Evolutionary conservation across 2,329 filamentous ascomycete species (phyloP), one percentile per base, ranked within the genome.

Genomic region (Akanthomyces uredinophilus): DNA sequence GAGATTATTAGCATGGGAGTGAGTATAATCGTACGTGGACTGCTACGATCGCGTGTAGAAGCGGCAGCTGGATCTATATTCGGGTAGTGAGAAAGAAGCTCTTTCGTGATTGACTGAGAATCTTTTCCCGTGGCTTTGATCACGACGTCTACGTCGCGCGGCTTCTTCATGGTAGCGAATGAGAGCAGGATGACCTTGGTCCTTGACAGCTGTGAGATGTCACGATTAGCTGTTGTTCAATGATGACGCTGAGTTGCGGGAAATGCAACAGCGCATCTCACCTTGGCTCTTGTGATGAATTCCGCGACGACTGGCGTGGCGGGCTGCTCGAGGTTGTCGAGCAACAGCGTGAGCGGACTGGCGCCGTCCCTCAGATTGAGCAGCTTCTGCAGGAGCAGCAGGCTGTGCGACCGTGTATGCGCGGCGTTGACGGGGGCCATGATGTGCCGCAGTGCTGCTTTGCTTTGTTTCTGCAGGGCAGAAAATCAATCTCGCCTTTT

Each of bases 251-350:
- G 3, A 2, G n/a, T n/a, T n/a, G n/a, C n/a, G n/a, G n/a, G n/a
- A n/a, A n/a, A n/a, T n/a, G n/a, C n/a, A n/a, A n/a, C n/a, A n/a
- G n/a, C n/a, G n/a, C n/a, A n/a, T n/a, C n/a, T n/a, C n/a, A n/a
- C 91, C 79, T 88, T 90, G 60, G 90, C 91, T 68, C 93, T 83
- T 52, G 81, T 79, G 60, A 90, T 84, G 74, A 94, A 91, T 74
- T 96, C 92, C 20, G 79, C 77, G 2, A 94, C 66, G 4, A 96
- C 76, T 0, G 87, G 87, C 35, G 80, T 81, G 7, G 87, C 90
- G 29, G 87, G 86, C 75, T 96, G 92, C 76, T 96, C 92, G 35
- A 97, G 80, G 39, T 83, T 91, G 74, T 98, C 94, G 62, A 96
- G 81, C 3, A 97, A 76, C 29, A 98, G 79, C 0, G 93, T 97